These are phyloP conservation scores for Stephania yunnanensis DNA, from an alignment of 164 flowering plant species.

Conservation along the genomic window DNA sequence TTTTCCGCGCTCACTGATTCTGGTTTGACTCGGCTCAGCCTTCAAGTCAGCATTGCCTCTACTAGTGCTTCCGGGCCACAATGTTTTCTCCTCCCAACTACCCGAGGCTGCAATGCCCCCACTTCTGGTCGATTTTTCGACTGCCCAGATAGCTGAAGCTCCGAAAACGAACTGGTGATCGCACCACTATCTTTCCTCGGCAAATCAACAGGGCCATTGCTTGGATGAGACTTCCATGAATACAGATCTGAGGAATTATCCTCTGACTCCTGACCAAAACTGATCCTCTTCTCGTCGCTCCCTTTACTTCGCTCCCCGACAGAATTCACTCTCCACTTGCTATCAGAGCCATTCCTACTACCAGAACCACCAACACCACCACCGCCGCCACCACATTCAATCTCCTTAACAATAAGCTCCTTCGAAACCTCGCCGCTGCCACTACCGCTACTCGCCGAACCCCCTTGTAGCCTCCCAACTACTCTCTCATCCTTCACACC, in stretches of 20 bases:
- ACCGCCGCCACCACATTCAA: conserved; percentile 38
- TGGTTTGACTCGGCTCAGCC: conserved; percentile 25
- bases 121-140: conserved; percentile 20
- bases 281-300: conserved; percentile 34
- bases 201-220: conserved; percentile 36
- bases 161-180: conserved; percentile 20
- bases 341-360: conserved; percentile 40
- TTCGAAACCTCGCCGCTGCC: conserved; percentile 31
- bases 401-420: conserved; percentile 73
- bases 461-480: conserved; percentile 12
- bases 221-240: conserved; percentile 42
- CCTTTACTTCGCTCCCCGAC: conserved; percentile 30
- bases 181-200: conserved; percentile 23
- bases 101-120: conserved; percentile 7
- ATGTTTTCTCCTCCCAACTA: conserved; percentile 36
- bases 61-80: conserved; percentile 53
- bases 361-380: background rate
- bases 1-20: conserved; percentile 32
- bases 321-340: conserved; percentile 36
- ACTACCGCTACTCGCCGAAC: conserved; percentile 21
- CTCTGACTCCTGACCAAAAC: conserved; percentile 39
- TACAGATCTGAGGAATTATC: conserved; percentile 48
- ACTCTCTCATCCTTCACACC: conserved; percentile 26
- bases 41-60: conserved; percentile 33
- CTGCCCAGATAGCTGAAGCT: conserved; percentile 32